These are phyloP conservation scores for Leccinum pallidistipes DNA, from an alignment of 1,284 basidiomycete genomes.

Conservation along the genomic window DNA sequence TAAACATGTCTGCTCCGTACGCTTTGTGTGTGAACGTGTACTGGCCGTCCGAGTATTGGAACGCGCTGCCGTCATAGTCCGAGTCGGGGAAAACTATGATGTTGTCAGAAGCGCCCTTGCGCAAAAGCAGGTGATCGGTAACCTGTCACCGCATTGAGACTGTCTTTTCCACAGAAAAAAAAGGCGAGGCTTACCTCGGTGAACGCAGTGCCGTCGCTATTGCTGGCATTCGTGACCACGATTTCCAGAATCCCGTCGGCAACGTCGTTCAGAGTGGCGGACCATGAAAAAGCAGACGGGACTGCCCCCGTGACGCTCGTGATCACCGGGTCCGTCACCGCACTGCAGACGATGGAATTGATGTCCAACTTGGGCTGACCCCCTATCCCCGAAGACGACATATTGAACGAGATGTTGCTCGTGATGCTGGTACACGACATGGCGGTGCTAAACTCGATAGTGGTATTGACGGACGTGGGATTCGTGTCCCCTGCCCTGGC, in stretches of 20 bases:
- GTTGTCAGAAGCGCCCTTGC: constrained; percentile 75
- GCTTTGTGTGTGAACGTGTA: constrained; percentile 82
- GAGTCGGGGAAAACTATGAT: constrained; percentile 80
- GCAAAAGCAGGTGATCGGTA: constrained; percentile 73
- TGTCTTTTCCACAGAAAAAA: background rate
- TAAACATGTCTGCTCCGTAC: constrained; percentile 82
- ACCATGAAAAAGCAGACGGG: constrained; percentile 69
- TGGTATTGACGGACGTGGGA: constrained; percentile 62
- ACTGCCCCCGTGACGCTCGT: constrained; percentile 53
- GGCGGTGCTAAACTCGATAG: constrained; percentile 72
- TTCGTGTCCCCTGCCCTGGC: constrained; percentile 50
- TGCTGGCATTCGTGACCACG: constrained; percentile 57
- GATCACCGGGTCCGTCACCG: constrained; percentile 46
- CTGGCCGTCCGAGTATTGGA: constrained; percentile 58
- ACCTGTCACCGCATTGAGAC: constrained; percentile 39
- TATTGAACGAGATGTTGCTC: constrained; percentile 58
- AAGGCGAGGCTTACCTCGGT: constrained; percentile 50
- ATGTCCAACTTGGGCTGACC: constrained; percentile 49
- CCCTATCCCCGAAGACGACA: constrained; percentile 70
- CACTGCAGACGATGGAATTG: constrained; percentile 47
- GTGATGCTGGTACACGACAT: constrained; percentile 78
- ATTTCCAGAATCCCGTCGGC: constrained; percentile 82
- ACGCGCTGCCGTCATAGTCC: constrained; percentile 71
- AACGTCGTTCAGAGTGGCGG: constrained; percentile 68
- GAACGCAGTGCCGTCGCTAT: constrained; percentile 43